Evolutionary conservation across 495 filamentous ascomycete genomes (phyloP), one percentile per base, ranked within the genome.

Genomic region (Cetradonia linearis): DNA sequence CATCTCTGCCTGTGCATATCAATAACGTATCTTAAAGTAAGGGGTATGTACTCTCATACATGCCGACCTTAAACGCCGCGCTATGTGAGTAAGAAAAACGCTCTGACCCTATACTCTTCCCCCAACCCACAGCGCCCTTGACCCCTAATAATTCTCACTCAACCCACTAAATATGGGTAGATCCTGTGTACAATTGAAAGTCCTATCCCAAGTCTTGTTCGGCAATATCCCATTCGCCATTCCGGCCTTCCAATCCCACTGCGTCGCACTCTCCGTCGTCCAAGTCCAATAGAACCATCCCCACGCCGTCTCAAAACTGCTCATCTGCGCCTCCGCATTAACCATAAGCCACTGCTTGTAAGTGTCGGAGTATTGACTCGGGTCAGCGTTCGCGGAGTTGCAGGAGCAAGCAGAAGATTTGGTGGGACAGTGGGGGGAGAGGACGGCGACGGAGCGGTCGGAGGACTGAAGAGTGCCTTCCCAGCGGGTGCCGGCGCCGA

Each of bases 231-330:
- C 91, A 7, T 88, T 88, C 62, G 81, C 83, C 71, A 94, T 77
- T 0, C 89, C 59, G 3, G 55, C 80, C 70, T 89, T 89, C 69
- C 92, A 99, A 71, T 89, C 95, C 93, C 93, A 99, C 74, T 97
- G 93, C 42, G 84, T 76, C 52, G 89, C 86, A 42, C 72, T 78
- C 73, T 91, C 86, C 4, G 86, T 91, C 61, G 82, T 74, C 88
- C 86, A 90, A 27, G 91, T 96, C 94, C 94, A 99, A 74, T 97
- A 97, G 73, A 95, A 91, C 93, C 94, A 97, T 52, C 94, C 94
- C 84, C 87, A 91, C 8, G 86, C 88, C 48, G 83, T 82, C 71
- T 95, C 91, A 63, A 96, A 99, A 33, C 83, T 86, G 18, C 79
- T 73, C 89, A 99, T 97, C 75, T 99, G 94, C 44, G 91, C 92